Base-by-base conservation (phyloP, 805 yeast genomes). In the Lipomyces kockii region DNA sequence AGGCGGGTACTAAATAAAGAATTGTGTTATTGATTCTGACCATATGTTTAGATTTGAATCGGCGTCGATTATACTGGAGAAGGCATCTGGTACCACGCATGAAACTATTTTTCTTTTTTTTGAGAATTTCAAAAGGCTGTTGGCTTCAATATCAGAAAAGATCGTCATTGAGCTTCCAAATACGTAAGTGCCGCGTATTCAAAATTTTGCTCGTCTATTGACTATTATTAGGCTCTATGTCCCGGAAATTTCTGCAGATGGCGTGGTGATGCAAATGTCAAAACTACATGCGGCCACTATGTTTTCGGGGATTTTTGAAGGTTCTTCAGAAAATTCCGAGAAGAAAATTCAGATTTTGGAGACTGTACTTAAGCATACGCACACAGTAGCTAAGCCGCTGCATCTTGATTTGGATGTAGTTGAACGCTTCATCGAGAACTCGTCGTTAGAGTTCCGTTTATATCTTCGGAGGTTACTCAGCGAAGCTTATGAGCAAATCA, bases 231-330 rank as follows among this genome's bases (percentile, higher is more conserved):
- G 55, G 71, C 79, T 82, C 0, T 79, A 83, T 64, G 85, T 93
- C 17, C 88, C 91, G 1, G 79, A 82, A 0, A 77, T 93, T 2
- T 87, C 83, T 54, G 61, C 76, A 1, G 78, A 81, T 0, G 80
- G 84, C 4, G 82, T 91, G 8, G 82, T 82, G 46, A 81, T 86
- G 3, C 93, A 91, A 72, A 79, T 87, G 22, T 88, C 93, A 1
- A 90, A 91, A 61, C 81, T 90, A 14, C 85, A 87, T 34, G 90
- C 94, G 0, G 84, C 92, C 56, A 80, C 89, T 0, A 83, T 87
- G 12, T 90, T 90, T 72, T 83, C 91, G 2, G 80, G 80, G 20
- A 82, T 87, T 8, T 80, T 87, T 51, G 75, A 75, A 39, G 72
- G 74, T 9, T 75, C 78, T 0, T 74, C 74, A 37, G 71, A 74